Evolutionary conservation across 176 grass and related monocot genomes (phyloP), one percentile per base, ranked within the genome.

Genomic region (Oryza punctata): DNA sequence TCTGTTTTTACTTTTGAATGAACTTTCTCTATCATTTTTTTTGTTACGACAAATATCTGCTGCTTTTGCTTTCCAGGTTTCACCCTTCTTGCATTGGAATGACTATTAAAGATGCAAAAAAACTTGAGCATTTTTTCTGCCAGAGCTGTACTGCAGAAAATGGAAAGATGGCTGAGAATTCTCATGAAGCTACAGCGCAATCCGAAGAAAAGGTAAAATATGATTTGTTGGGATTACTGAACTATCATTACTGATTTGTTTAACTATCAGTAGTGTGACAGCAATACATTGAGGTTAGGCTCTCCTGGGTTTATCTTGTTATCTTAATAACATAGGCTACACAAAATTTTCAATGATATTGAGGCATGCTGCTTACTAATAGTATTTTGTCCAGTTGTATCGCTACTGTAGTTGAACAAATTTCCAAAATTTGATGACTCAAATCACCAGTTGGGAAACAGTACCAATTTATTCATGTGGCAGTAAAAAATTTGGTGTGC

Each of bases 121-220:
- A 94, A 78, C 80, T 96, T 21, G 97, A 94, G 12, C 97, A 99
- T 83, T 99, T 99, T 87, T 96, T 94, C 84, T 99, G 97, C 70
- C 85, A 99, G 82, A 81, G 65, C 30, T 99, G 97, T 85, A 86
- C 87, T 3, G 77, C 85, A 63, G 91, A 99, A 89, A 95, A 99
- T 78, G 93, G 88, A 21, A 96, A 96, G 79, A 81, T 82, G 81
- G 81, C 81, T 61, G 93, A 95, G 78, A 94, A 94, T 75, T 82
- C 80, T 75, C 80, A 91, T 71, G 89, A 86, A 80, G 86, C 88
- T 83, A 85, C 93, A 13, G 78, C 83, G n/a, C 85, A 95, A 81
- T 88, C 88, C 68, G 93, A 99, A 71, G 81, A 91, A 81, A 99
- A 94, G 97, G 97, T 99, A 86, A 47, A 64, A n/a, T 23, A 21